Evolutionary conservation across 345 rosid genomes (phyloP), one percentile per base, ranked within the genome.

Genomic region (Populus deltoides): DNA sequence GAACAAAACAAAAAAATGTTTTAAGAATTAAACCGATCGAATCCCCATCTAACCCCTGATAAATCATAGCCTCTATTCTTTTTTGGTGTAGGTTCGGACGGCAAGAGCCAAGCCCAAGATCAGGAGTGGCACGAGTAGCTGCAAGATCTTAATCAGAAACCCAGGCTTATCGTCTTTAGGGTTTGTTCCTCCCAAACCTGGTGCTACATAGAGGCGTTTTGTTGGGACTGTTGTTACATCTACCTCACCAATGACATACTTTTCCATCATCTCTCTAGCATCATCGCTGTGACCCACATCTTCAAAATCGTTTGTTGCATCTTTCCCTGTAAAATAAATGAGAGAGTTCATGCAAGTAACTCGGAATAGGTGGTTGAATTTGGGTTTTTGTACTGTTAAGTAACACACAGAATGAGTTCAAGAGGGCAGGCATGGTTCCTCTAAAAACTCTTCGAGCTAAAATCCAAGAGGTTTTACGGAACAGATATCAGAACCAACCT

Each of bases 201-300:
- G 91, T 13, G 90, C 90, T 38, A 89, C 75, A 68, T 88, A 88
- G 1, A 79, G 70, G 20, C 93, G 91, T 33, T 87, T 96, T 0
- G 75, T 57, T 0, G 94, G 97, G 70, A 92, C 85, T 4, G 83
- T 90, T 5, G 92, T 80, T 35, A 86, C 36, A 77, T 96, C 94
- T 2, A 93, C 87, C 81, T 89, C 92, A 7, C 97, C 99, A 22
- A 95, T 89, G 86, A 71, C 87, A 81, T 92, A 93, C 75, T 91
- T 80, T 5, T 71, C 84, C 97, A 95, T 85, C 90, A 88, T 90
- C 9, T 89, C 98, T 77, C 98, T 85, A 1, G 99, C 99, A 0
- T 89, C 70, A 66, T 96, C 99, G 29, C 99, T 96, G 90, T 96
- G 99, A 22, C 99, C 99, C 1, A 91, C 93, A 66, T 93, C 98